A percentile compares a stretch with the other conserved stretches of the same genome.
Evolutionary conservation across 2,329 filamentous ascomycete genomes (phyloP).

Genomic region (Talaromyces sp.): DNA sequence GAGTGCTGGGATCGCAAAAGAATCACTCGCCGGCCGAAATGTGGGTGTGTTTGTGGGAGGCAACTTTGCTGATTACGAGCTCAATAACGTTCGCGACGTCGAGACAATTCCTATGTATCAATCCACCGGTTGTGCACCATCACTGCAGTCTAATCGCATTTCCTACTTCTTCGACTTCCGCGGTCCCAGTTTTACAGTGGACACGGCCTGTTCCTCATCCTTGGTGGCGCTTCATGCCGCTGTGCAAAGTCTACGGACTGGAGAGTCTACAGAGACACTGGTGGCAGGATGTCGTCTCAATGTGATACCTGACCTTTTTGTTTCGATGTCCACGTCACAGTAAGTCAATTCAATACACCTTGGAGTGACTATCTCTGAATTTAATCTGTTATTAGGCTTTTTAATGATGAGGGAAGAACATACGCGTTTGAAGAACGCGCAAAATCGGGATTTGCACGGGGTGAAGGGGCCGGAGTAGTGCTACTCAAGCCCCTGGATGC

Average conservation of each 20-base stretch:
- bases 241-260: slow-evolving; percentile 21
- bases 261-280: slow-evolving; percentile 18
- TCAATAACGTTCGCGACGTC: slow-evolving; percentile 11
- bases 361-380: neutral
- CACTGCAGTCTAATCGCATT: slow-evolving; percentile 22
- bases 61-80: slow-evolving; percentile 9
- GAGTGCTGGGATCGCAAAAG: slow-evolving; percentile 17
- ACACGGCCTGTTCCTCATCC: slow-evolving; percentile 24
- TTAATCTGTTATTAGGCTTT: slow-evolving; percentile 10
- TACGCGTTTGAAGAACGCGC: slow-evolving; percentile 39
- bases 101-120: slow-evolving; percentile 13
- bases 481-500: slow-evolving; percentile 42
- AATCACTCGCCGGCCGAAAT: slow-evolving; percentile 20
- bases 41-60: slow-evolving; percentile 14
- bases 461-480: slow-evolving; percentile 41
- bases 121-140: slow-evolving; percentile 8
- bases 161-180: slow-evolving; percentile 26
- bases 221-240: slow-evolving; percentile 24
- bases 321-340: slow-evolving; percentile 12
- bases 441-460: slow-evolving; percentile 45
- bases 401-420: slow-evolving; percentile 22
- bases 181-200: slow-evolving; percentile 23
- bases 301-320: slow-evolving; percentile 9
- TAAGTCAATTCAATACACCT: neutral
- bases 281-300: slow-evolving; percentile 16